Evolutionary conservation across 2,329 filamentous ascomycete species (phyloP).

Genomic region (Penicillium frequentans): DNA sequence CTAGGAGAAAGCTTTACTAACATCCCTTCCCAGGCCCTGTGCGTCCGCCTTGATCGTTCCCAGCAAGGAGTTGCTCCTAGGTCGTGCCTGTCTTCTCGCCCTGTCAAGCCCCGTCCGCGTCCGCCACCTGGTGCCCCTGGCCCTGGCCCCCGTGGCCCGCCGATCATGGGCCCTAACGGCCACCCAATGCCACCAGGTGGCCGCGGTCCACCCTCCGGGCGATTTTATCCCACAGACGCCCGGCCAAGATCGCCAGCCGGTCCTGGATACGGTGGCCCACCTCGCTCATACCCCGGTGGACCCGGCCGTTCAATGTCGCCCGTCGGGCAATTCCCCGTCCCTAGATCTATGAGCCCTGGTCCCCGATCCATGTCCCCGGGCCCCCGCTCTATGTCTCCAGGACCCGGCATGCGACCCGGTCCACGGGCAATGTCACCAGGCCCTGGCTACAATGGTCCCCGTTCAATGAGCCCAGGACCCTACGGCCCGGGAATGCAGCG

Average conservation of each 20-base stretch:
- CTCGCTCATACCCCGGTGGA: slow-evolving; percentile 23
- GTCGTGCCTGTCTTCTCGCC: slow-evolving; percentile 87
- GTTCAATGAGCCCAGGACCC: slow-evolving; percentile 42
- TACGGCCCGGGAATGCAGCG: slow-evolving; percentile 44
- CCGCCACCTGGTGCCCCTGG: slow-evolving; percentile 32
- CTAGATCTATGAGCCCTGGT: slow-evolving; percentile 36
- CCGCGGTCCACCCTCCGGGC: slow-evolving; percentile 31
- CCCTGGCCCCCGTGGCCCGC: slow-evolving; percentile 35
- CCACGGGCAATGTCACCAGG: slow-evolving; percentile 31
- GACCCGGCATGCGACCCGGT: slow-evolving; percentile 29
- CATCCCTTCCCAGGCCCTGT: slow-evolving; percentile 67
- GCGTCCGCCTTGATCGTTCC: slow-evolving; percentile 84
- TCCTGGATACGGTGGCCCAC: slow-evolving; percentile 29
- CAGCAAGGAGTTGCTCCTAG: slow-evolving; percentile 90
- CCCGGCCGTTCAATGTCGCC: slow-evolving; percentile 30
- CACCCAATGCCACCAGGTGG: slow-evolving; percentile 16
- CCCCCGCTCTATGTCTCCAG: slow-evolving; percentile 30
- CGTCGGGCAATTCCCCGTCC: slow-evolving; percentile 35
- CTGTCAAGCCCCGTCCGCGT: slow-evolving; percentile 76
- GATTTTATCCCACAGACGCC: slow-evolving; percentile 37
- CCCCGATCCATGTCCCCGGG: slow-evolving; percentile 26
- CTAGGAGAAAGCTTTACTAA: slow-evolving; percentile 14
- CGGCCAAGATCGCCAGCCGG: slow-evolving; percentile 48
- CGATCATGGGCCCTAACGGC: slow-evolving; percentile 35
- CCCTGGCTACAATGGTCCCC: slow-evolving; percentile 32